Percentiles rank a stretch among this genome's conserved stretches.
These are phyloP conservation scores for Micractinium sp. DNA, from an alignment of 139 green algal species.

Conservation along the genomic window DNA sequence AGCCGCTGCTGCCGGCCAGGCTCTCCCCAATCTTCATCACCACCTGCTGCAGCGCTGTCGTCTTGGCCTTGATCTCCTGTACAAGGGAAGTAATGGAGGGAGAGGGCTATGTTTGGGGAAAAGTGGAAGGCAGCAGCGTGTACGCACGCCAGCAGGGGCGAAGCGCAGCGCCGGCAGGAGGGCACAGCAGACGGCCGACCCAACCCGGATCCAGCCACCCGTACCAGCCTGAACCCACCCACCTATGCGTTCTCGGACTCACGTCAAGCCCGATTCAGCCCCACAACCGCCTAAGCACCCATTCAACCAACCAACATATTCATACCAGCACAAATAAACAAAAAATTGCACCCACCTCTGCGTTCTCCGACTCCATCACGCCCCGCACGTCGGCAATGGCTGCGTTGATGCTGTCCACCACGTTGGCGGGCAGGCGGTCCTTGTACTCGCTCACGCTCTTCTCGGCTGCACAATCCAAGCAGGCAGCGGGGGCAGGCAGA, in stretches of 20 bases:
- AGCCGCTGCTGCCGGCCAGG: constrained; percentile 59
- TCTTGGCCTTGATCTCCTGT: constrained; percentile 66
- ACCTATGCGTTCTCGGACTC: background rate
- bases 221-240: background rate
- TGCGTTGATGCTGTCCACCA: constrained; percentile 89
- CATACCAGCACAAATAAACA: background rate
- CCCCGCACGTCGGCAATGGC: constrained; percentile 80
- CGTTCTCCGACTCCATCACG: constrained; percentile 56
- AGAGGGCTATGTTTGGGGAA: too few species aligned
- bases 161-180: background rate
- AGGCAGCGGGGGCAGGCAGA: background rate
- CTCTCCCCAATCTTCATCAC: constrained; percentile 97
- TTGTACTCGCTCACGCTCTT: constrained; percentile 95
- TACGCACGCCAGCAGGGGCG: background rate
- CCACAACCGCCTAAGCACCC: too few species aligned
- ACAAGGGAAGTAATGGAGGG: background rate
- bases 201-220: too few species aligned
- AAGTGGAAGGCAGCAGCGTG: too few species aligned
- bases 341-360: constrained; percentile 12
- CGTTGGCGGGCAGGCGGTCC: constrained; percentile 73
- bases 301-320: background rate
- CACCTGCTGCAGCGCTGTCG: constrained; percentile 82
- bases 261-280: too few species aligned
- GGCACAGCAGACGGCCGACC: background rate
- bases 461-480: constrained; percentile 59